A percentile compares a stretch with the other conserved stretches of the same genome.
phyloP scores from a whole-genome alignment of 345 rosid genomes.

The Eucalyptus pauciflora region DNA sequence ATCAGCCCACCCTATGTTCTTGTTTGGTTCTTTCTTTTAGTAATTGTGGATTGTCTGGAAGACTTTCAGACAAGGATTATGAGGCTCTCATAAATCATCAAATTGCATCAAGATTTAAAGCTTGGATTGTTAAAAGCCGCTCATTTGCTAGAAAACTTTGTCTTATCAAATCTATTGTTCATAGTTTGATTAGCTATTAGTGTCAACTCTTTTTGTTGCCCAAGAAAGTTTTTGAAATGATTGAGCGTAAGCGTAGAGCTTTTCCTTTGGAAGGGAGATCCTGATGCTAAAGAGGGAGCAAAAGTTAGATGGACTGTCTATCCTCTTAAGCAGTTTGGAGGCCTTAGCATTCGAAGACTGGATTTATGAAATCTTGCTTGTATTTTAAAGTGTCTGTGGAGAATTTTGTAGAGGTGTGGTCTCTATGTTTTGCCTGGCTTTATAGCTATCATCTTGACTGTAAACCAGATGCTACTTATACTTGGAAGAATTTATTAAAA shows the following conservation, averaged over 20 bases:
- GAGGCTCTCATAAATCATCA: not conserved
- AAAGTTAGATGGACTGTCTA: not conserved
- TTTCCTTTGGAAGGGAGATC: not conserved
- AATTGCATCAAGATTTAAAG: not conserved
- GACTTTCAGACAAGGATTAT: no score
- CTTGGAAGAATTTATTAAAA: not conserved
- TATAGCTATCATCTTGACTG: not conserved
- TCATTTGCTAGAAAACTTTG: accelerated
- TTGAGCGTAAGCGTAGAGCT: not conserved
- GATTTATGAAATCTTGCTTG: not conserved
- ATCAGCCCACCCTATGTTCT: no score
- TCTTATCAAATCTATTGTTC: not conserved
- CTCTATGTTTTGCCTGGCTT: not conserved
- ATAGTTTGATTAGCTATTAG: not conserved
- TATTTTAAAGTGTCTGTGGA: not conserved
- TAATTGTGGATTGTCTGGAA: no score
- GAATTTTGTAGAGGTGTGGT: not conserved
- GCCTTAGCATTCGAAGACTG: not conserved
- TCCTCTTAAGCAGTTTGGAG: not conserved
- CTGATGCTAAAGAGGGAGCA: not conserved
- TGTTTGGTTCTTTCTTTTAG: no score
- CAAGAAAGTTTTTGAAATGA: not conserved
- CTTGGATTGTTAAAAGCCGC: not conserved
- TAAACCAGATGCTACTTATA: not conserved
- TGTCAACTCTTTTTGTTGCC: not conserved